Base-by-base conservation (phyloP, 2,329 filamentous ascomycete genomes). In the Ceratocystis cubensis region DNA sequence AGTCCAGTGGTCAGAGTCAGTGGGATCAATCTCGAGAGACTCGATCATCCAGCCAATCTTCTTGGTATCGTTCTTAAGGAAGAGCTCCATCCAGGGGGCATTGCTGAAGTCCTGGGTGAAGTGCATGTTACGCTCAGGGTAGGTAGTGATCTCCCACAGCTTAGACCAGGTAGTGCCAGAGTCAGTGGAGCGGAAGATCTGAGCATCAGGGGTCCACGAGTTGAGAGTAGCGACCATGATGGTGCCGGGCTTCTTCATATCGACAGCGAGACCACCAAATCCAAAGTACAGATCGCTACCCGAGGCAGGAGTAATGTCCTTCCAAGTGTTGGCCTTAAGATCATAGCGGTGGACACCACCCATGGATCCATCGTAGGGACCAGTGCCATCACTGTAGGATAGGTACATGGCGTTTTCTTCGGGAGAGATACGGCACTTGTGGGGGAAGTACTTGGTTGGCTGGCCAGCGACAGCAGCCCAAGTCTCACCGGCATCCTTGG, bases 41-140 rank as follows among this genome's bases (percentile, higher is more conserved):
- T 85, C 83, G 7, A 84, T 81, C 83, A 84, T 85, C 82, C 82
- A 85, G 0, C 83, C 83, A 2, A 85, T 72, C 37, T 76, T 76
- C 73, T 82, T 81, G 15, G 75, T 76, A 66, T 81, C 79, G 5
- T 72, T 71, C 2, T 78, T 76, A 17, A 81, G 72, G 65, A 80
- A 80, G n/a, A 77, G 75, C 25, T 78, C 76, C 65, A 83, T 77
- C 81, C 82, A 84, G 0, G 82, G 82, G 0, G 81, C 81, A 41
- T 79, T 78, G 0, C 77, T 72, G 1, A 78, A 75, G 67, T 78
- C 75, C 17, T 80, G 76, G 2, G 72, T 73, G 68, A 82, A 83
- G 70, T 81, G 78, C 13, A 75, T 73, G 22, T 78, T 76, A 68
- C 78, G 74, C 1, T 76, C 71, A 0, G 79, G 79, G 64, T 80